These are phyloP conservation scores for Rhynchospora tenuis DNA, from an alignment of 176 grass and related monocot species.

Conservation along the genomic window DNA sequence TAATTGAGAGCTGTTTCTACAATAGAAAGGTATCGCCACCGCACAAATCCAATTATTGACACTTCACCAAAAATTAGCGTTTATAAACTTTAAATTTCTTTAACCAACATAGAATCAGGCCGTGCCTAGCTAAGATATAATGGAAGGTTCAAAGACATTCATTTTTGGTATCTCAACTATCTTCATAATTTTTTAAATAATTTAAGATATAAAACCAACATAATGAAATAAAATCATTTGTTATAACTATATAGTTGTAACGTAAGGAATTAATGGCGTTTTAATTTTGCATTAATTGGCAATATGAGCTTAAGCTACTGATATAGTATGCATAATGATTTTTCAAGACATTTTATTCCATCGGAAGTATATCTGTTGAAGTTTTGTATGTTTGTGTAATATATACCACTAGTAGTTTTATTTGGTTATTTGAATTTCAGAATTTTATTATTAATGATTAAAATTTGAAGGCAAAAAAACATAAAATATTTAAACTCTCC, in stretches of 20 bases:
- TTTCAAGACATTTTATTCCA: background rate
- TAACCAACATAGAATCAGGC: background rate
- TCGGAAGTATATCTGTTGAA: background rate
- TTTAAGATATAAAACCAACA: background rate
- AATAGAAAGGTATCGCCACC: background rate
- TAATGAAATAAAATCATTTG: background rate
- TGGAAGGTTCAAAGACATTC: background rate
- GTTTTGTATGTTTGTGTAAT: too few relatives aligned
- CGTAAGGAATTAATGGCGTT: background rate
- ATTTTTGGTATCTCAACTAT: background rate
- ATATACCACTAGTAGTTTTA: background rate
- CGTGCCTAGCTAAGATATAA: conserved; percentile 2
- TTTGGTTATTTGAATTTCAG: background rate
- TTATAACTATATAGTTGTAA: background rate
- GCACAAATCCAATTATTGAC: background rate
- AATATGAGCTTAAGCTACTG: background rate
- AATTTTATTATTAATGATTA: background rate
- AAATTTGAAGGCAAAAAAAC: too few relatives aligned
- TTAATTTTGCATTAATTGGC: background rate
- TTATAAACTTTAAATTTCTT: background rate
- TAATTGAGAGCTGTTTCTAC: background rate
- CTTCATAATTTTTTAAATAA: background rate
- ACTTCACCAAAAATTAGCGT: background rate
- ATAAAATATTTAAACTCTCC: too few relatives aligned
- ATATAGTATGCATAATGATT: background rate